phyloP scores from a whole-genome alignment of 202 grass and related monocot genomes.

The Panicum virgatum region DNA sequence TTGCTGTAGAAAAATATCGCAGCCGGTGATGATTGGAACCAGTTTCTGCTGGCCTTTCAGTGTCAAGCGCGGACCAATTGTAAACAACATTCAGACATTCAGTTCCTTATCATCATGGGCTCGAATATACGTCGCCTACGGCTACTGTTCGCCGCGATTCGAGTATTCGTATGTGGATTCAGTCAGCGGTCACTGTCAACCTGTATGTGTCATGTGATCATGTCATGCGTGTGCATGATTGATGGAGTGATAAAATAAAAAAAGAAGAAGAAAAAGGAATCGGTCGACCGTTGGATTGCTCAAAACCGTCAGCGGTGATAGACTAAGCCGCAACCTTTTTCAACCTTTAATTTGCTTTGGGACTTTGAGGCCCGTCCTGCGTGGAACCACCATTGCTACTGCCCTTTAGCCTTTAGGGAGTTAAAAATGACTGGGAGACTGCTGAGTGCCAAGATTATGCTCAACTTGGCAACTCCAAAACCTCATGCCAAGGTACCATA shows the following conservation, averaged over 20 bases:
- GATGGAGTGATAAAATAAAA: not conserved
- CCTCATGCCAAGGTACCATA: not conserved
- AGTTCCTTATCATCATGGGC: too few species aligned
- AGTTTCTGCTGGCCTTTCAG: too few species aligned
- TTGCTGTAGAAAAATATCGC: too few species aligned
- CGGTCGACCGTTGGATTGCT: not conserved
- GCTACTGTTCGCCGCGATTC: not conserved
- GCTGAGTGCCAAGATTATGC: not conserved
- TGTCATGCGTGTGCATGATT: not conserved
- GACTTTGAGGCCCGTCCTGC: not conserved
- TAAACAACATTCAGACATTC: not conserved
- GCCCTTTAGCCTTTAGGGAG: not conserved
- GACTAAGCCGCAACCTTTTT: not conserved
- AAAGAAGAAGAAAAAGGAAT: not conserved
- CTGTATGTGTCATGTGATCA: not conserved
- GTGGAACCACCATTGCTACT: not conserved
- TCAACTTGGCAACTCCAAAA: not conserved
- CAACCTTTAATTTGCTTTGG: not conserved
- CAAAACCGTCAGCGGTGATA: not conserved
- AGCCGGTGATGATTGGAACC: too few species aligned
- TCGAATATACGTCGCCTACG: not conserved
- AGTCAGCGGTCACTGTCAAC: not conserved
- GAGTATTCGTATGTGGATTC: not conserved
- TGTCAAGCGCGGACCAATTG: too few species aligned
- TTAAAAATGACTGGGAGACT: not conserved